These are phyloP conservation scores for Alternaria solani DNA, from an alignment of 2,329 filamentous ascomycete species.

Conservation along the genomic window DNA sequence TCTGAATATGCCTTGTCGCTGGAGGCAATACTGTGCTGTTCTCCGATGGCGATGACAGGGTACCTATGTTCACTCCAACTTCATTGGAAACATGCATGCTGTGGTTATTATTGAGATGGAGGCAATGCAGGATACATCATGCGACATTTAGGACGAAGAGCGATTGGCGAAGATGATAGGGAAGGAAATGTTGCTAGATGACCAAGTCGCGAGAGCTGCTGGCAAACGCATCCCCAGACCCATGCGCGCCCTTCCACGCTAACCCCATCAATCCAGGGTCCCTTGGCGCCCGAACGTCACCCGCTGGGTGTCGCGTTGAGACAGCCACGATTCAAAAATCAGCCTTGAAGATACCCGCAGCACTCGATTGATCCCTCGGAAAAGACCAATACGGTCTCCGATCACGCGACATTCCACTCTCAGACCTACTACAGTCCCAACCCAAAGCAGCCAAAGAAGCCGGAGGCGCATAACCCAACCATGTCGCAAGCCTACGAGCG, in stretches of 20 bases:
- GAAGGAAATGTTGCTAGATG: neutral
- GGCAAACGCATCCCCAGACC: constrained; percentile 6
- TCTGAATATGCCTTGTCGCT: neutral
- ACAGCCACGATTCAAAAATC: neutral
- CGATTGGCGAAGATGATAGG: too few species aligned
- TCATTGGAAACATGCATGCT: neutral
- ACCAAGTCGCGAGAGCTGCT: neutral
- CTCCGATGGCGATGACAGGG: neutral
- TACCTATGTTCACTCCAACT: neutral
- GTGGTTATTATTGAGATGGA: neutral
- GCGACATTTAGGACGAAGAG: neutral
- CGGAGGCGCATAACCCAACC: constrained; percentile 20
- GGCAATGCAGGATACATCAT: neutral
- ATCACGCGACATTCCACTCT: neutral
- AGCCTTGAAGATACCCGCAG: neutral
- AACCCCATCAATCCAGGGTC: constrained; percentile 16
- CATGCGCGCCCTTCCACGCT: constrained; percentile 5
- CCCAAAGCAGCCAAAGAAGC: neutral
- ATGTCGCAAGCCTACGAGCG: constrained; percentile 68
- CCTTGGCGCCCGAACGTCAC: constrained; percentile 25
- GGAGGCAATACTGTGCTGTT: neutral
- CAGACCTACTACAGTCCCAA: neutral
- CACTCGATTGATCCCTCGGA: neutral
- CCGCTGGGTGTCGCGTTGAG: neutral
- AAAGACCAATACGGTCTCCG: neutral